Evolutionary conservation across 2,329 filamentous ascomycete genomes (phyloP).

Genomic region (Elsinoe australis): DNA sequence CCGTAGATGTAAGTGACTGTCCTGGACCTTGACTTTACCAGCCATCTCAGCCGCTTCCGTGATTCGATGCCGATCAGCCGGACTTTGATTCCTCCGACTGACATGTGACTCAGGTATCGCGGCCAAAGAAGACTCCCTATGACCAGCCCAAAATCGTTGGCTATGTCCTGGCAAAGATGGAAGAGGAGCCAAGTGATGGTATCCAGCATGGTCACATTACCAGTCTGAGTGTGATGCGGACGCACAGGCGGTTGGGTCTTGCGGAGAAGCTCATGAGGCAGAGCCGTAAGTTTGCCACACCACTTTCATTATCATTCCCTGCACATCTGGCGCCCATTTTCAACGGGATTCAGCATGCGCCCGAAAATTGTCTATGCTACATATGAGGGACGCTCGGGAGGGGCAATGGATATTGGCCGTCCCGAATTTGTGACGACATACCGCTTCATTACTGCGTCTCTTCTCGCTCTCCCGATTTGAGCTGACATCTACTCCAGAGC

Average conservation of each 20-base stretch:
- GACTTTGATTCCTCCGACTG: neutral
- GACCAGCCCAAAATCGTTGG: constrained; percentile 96
- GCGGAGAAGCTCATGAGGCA: constrained; percentile 98
- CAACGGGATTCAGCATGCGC: too few species aligned
- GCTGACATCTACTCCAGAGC: constrained; percentile 48
- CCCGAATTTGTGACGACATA: too few species aligned
- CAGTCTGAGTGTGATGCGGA: constrained; percentile 89
- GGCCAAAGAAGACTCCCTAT: constrained; percentile 67
- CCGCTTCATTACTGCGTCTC: neutral
- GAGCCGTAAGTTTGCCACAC: constrained; percentile 58
- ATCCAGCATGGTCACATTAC: constrained; percentile 95
- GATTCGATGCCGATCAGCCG: neutral
- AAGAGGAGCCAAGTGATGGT: constrained; percentile 89
- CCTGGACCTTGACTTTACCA: neutral
- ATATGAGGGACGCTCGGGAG: too few species aligned
- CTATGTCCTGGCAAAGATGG: constrained; percentile 99
- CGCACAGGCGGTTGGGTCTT: constrained; percentile 80
- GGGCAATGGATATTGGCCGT: too few species aligned
- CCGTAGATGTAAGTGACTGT: constrained; percentile 59
- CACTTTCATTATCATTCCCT: neutral
- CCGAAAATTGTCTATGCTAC: too few species aligned
- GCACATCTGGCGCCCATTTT: too few species aligned
- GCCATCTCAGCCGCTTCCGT: neutral
- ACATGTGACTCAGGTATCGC: constrained; percentile 51
- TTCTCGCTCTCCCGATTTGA: neutral